phyloP scores from a whole-genome alignment of 176 grass and related monocot species.

The Aegilops umbellulata region DNA sequence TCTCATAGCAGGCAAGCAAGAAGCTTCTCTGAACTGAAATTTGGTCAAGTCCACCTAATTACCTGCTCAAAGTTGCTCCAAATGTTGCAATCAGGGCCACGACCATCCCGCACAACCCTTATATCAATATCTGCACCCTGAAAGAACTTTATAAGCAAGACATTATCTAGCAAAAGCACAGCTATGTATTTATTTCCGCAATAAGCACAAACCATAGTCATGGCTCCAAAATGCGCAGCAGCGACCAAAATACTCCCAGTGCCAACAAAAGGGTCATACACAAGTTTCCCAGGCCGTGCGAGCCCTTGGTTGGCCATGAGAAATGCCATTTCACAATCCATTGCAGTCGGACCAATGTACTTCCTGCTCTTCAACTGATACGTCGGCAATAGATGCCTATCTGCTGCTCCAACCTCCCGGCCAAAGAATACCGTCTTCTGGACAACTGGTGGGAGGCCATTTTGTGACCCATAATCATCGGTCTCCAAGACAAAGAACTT shows the following conservation, averaged over 20 bases:
- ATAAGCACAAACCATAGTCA: constrained; percentile 85
- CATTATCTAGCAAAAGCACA: constrained; percentile 7
- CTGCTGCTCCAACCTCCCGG: constrained; percentile 79
- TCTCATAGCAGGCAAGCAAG: neutral
- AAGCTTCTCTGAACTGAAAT: neutral
- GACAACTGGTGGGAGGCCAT: constrained; percentile 80
- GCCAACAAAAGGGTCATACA: constrained; percentile 94
- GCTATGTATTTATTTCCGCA: neutral
- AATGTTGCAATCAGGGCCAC: constrained; percentile 91
- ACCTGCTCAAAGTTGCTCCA: constrained; percentile 99
- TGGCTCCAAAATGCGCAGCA: constrained; percentile 92
- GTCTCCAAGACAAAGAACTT: constrained; percentile 93
- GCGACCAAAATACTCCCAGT: constrained; percentile 93
- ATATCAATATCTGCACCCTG: constrained; percentile 99
- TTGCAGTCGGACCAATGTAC: constrained; percentile 88
- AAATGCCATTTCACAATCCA: constrained; percentile 96
- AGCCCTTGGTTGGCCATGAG: constrained; percentile 96
- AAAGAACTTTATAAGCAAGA: constrained; percentile 34
- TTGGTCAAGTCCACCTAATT: neutral
- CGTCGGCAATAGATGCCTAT: constrained; percentile 82
- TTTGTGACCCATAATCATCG: constrained; percentile 81
- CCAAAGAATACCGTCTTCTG: constrained; percentile 88
- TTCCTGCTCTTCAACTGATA: constrained; percentile 94
- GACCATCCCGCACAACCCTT: constrained; percentile 95
- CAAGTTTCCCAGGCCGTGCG: constrained; percentile 59